Base-by-base conservation (phyloP, 257 asterid species). In the Penstemon davidsonii region DNA sequence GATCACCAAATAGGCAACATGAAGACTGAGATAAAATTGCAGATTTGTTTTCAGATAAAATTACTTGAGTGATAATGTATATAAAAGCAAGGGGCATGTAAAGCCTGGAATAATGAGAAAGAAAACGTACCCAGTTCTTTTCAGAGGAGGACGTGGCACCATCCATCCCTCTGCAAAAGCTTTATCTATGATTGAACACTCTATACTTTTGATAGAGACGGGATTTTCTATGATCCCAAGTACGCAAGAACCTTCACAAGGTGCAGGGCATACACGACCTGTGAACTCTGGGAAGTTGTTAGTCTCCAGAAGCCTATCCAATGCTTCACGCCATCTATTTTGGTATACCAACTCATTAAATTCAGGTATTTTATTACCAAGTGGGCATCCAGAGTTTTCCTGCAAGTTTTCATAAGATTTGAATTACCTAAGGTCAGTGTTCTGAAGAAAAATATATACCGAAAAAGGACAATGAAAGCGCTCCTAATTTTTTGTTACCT, bases 181-280 rank as follows among this genome's bases (percentile, higher is more conserved):
- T 79, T 87, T 94, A 82, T 94, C 99, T 57, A 94, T 94, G 70
- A 94, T 94, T 38, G 99, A 81, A 76, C 99, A 94, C 81, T 94
- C 99, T 0, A 94, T 94, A 73, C 84, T 88, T 77, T 94, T 94
- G 72, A 94, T 94, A 40, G 99, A 87, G 43, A 94, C 99, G 0
- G 99, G 99, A 78, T 94, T 91, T 80, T 94, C 99, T 39, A 94
- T 94, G 66, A 94, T 94, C 58, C 99, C 98, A 68, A 94, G 98
- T 3, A 94, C 99, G 74, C 99, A 94, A 74, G 99, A 91, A 1
- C 99, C 99, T 84, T 94, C 99, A 72, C 99, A 94, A 55, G 99
- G 99, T 37, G 99, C 99, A 55, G 99, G 99, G 79, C 99, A 94
- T 41, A 94, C 99, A 60, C 99, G 95, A 15, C 99, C 99, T 4